These are phyloP conservation scores for Suillus ampliporus DNA, from an alignment of 768 basidiomycete species.

Conservation along the genomic window DNA sequence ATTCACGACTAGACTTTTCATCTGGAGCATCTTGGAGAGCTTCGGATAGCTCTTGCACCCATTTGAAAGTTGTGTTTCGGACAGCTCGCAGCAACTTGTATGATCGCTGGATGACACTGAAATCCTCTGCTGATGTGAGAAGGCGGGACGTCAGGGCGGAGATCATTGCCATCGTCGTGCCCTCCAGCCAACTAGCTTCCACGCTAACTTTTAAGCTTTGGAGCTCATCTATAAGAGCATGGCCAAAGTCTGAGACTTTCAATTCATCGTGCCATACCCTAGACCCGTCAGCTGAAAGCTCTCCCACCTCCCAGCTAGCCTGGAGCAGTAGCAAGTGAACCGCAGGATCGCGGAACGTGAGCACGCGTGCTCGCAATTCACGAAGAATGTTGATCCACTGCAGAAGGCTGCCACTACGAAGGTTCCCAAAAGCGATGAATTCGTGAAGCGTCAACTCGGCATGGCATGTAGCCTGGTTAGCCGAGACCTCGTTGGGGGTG, in stretches of 20 bases:
- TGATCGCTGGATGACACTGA: conserved; percentile 23
- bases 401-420: conserved; percentile 47
- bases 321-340: conserved; percentile 48
- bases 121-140: conserved; percentile 26
- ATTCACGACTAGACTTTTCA: conserved; percentile 6
- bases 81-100: conserved; percentile 34
- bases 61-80: conserved; percentile 38
- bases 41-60: conserved; percentile 41
- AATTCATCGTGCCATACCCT: conserved; percentile 47
- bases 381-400: conserved; percentile 55
- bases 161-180: conserved; percentile 33
- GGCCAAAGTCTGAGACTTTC: conserved; percentile 33
- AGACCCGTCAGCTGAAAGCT: conserved; percentile 17
- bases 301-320: conserved; percentile 47
- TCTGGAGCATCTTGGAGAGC: conserved; percentile 19
- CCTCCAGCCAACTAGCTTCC: conserved; percentile 44
- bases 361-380: conserved; percentile 40
- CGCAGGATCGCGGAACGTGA: conserved; percentile 42
- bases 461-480: conserved; percentile 47
- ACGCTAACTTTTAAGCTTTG: conserved; percentile 37
- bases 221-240: conserved; percentile 39
- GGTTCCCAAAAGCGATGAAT: conserved; percentile 43
- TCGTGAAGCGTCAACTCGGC: conserved; percentile 46
- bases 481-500: conserved; percentile 47
- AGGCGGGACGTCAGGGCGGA: conserved; percentile 39